Evolutionary conservation across 2,329 filamentous ascomycete species (phyloP).

Genomic region (Leptodontidium sp.): DNA sequence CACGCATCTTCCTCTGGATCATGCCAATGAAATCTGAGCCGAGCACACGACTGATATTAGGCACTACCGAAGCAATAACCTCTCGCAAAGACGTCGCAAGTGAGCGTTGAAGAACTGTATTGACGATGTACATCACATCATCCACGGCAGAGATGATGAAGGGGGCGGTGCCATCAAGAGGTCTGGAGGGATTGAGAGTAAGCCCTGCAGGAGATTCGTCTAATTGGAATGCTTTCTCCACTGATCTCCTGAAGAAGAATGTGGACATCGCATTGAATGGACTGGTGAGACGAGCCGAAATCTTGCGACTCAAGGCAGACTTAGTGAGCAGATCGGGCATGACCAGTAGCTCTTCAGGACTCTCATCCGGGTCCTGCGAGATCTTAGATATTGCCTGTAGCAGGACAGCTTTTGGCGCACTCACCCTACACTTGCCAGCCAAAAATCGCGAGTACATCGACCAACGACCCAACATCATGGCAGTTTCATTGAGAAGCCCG

Average conservation of each 20-base stretch:
- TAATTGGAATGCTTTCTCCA: conserved; percentile 97
- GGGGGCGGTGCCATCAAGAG: conserved; percentile 79
- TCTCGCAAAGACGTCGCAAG: conserved; percentile 85
- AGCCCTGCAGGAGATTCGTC: conserved; percentile 87
- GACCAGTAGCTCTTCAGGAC: conserved; percentile 64
- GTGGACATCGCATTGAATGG: conserved; percentile 94
- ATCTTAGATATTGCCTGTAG: conserved; percentile 45
- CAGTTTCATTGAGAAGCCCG: conserved; percentile 83
- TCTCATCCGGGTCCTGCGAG: conserved; percentile 57
- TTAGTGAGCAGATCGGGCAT: conserved; percentile 79
- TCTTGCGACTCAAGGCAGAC: conserved; percentile 82
- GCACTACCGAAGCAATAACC: conserved; percentile 79
- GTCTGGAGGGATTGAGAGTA: conserved; percentile 75
- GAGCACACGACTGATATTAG: conserved; percentile 81
- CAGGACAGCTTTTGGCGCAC: conserved; percentile 45
- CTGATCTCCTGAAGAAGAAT: conserved; percentile 95
- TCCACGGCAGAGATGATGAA: conserved; percentile 96
- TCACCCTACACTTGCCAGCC: conserved; percentile 82
- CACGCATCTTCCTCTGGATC: conserved; percentile 97
- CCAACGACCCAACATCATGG: conserved; percentile 93
- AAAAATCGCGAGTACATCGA: conserved; percentile 91
- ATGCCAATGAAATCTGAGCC: conserved; percentile 93
- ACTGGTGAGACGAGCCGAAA: conserved; percentile 74
- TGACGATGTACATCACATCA: conserved; percentile 99
- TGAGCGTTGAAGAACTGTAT: conserved; percentile 86